Conservation (phyloP, 164 flowering plant species). For the Paratinospora sagittata region DNA sequence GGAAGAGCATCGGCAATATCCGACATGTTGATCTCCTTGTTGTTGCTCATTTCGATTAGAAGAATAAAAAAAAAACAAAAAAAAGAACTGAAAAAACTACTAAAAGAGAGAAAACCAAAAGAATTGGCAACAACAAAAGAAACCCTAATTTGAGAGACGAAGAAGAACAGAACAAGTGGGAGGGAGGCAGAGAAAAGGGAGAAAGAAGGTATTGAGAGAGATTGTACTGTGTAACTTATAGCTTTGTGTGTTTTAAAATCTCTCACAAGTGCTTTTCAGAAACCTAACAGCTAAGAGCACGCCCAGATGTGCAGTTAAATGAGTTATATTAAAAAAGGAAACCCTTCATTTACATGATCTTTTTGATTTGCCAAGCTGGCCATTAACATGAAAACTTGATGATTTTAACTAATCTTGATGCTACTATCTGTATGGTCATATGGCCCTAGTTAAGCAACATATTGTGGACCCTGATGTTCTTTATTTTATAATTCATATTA, state of each 20-base stretch:
- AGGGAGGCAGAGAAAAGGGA: too few relatives aligned
- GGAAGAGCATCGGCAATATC: conserved; percentile 38
- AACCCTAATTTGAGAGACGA: not conserved
- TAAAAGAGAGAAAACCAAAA: too few relatives aligned
- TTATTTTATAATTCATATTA: too few relatives aligned
- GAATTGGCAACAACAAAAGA: too few relatives aligned
- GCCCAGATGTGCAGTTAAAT: not conserved
- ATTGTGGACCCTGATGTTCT: too few relatives aligned
- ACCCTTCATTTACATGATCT: not conserved
- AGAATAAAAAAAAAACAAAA: not conserved
- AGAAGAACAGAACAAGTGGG: not conserved
- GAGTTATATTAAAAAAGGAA: not conserved
- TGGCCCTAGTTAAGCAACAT: too few relatives aligned
- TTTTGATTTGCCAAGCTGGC: not conserved
- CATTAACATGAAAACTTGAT: not conserved
- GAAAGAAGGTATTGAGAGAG: too few relatives aligned
- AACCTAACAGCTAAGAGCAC: not conserved
- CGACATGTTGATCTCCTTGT: conserved; percentile 41
- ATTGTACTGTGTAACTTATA: too few relatives aligned
- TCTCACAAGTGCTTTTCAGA: not conserved
- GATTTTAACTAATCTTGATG: not conserved
- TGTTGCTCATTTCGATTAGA: conserved; percentile 32
- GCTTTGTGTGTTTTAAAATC: not conserved
- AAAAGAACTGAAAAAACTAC: too few relatives aligned
- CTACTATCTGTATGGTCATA: too few relatives aligned